Base-by-base conservation (phyloP, 495 filamentous ascomycete genomes). In the Aspergillus heteromorphus region DNA sequence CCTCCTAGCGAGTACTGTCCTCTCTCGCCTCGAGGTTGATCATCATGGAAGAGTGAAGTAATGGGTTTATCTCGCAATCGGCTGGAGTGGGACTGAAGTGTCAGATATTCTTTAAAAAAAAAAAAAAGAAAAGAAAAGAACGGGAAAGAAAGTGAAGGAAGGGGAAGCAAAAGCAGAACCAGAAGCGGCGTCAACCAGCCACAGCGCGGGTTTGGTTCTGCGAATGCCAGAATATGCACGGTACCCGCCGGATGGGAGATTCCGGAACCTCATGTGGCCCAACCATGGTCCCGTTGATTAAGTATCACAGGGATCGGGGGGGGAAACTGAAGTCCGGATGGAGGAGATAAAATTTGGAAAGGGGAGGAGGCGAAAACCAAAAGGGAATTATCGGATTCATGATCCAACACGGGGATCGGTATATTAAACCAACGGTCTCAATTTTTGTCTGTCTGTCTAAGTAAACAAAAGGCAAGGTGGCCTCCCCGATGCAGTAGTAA, bases 371-470 rank as follows among this genome's bases (percentile, higher is more conserved):
- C n/a, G n/a, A n/a, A n/a, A n/a, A n/a, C n/a, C n/a, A 47, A 47
- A 47, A 25, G 34, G 34, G n/a, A 13, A 14, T n/a, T 13, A 14
- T 13, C 34, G 8, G 13, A 34, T 14, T 7, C 23, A 27, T 27
- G 7, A 27, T 38, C 30, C 45, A 21, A 27, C 10, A 21, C n/a
- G 17, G 25, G 6, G 16, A 34, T 34, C 11, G 19, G n/a, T 19
- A 30, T 29, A 48, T n/a, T 48, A 23, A 27, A n/a, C 18, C 16
- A 50, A 51, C 40, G 30, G 34, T 47, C 58, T 0, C 40, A 29
- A 10, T 49, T 18, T 45, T 36, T n/a, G n/a, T n/a, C n/a, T n/a
- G n/a, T n/a, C n/a, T n/a, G 57, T 55, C 49, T 58, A 51, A 51
- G 9, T 34, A 8, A n/a, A n/a, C 30, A 34, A n/a, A n/a, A 38